Evolutionary conservation across 163 green algal species (phyloP), one percentile per base, ranked within the genome.

Genomic region (Scenedesmus sp.): DNA sequence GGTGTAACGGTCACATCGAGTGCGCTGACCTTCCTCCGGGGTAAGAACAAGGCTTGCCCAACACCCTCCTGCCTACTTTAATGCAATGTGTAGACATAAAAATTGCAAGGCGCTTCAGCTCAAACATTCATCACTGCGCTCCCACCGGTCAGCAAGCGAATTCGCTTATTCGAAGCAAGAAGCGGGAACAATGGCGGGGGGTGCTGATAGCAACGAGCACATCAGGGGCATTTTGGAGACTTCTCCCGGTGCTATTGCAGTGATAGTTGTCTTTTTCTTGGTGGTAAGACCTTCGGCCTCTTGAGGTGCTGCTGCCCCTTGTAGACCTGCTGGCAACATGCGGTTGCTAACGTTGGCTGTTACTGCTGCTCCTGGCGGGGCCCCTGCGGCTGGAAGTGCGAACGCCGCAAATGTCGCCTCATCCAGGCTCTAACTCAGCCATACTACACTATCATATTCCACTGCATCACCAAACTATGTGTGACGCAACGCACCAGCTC

Each of bases 211-310:
- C 16, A 4, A 88, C 12, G 12, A 37, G 24, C 37, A 88, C 7
- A 59, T 18, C 7, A 59, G 51, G 33, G 83, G 83, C 59, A 43
- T 88, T 1, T 59, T 88, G 37, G 83, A 88, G 56, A 35, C 83
- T 6, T 81, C 56, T 20, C 83, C 83, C 0, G 84, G 73, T 22
- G 76, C 89, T 16, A 90, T 94, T 7, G 91, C 91, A 7, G 42
- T 94, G 20, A 56, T 94, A 24, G 84, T 94, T 56, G 40, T 91
- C 7, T 92, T 91, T 79, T 92, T 94, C 42, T 85, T 94, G 59
- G 61, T 94, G 15, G 88, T 83, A 1, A 49, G 40, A n/a, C 22
- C 7, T 22, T 3, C 22, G 9, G 13, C 15, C 16, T 53, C 3
- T 18, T 33, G 10, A 15, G 10, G 26, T 49, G 35, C 20, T 82